Evolutionary conservation across 163 green algal genomes (phyloP).

Genomic region (Scenedesmus sp.): DNA sequence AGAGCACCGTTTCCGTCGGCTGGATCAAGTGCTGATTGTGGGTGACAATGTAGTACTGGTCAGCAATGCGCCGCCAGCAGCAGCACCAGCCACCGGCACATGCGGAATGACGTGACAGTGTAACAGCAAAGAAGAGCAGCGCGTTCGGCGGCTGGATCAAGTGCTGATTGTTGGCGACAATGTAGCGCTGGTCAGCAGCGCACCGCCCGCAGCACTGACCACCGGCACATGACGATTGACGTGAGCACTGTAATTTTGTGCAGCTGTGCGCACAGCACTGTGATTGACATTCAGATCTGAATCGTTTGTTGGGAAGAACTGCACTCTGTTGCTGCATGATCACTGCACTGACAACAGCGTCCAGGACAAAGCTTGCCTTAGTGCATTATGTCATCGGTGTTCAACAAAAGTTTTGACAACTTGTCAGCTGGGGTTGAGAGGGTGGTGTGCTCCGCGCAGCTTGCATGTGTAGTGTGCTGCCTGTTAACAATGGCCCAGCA

Average conservation of each 20-base stretch:
- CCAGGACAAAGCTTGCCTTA: too few species aligned
- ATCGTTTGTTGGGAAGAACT: not conserved
- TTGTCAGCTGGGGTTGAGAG: too few species aligned
- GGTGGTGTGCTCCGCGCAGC: too few species aligned
- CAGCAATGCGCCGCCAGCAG: not conserved
- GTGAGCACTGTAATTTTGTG: not conserved
- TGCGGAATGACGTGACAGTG: not conserved
- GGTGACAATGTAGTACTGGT: constrained; percentile 79
- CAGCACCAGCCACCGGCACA: not conserved
- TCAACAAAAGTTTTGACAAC: too few species aligned
- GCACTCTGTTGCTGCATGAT: not conserved
- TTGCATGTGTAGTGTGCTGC: too few species aligned
- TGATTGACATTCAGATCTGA: not conserved
- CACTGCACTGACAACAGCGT: too few species aligned
- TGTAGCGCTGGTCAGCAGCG: constrained; percentile 68
- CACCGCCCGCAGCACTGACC: not conserved
- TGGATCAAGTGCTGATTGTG: constrained; percentile 79
- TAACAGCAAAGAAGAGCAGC: constrained; percentile 70
- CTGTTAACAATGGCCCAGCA: too few species aligned
- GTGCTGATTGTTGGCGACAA: constrained; percentile 80
- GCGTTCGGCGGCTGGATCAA: constrained; percentile 70
- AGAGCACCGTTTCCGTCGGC: constrained; percentile 68
- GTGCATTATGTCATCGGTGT: too few species aligned
- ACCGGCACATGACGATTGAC: not conserved
- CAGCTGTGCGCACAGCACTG: not conserved